Evolutionary conservation across 768 basidiomycete species (phyloP).

Genomic region (Cyclocybe aegerita): DNA sequence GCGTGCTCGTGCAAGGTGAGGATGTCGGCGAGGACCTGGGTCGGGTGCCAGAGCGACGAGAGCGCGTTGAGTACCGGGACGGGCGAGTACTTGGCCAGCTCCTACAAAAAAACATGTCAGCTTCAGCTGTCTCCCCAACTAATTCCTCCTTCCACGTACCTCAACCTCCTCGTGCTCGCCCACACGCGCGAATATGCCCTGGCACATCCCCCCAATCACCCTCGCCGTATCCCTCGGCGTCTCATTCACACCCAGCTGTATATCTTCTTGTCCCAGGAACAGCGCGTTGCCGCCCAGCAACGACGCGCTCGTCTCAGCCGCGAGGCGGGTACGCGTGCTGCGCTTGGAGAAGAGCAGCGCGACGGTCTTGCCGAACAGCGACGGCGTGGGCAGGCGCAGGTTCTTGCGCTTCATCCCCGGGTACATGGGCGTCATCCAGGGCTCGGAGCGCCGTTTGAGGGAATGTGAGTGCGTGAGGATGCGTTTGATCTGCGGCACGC

Average conservation of each 20-base stretch:
- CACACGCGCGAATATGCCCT: conserved; percentile 96
- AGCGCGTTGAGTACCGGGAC: conserved; percentile 97
- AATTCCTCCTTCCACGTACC: conserved; percentile 53
- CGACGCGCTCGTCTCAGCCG: conserved; percentile 79
- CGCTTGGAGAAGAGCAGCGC: conserved; percentile 93
- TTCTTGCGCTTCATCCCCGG: conserved; percentile 28
- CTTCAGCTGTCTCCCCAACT: too few relatives aligned
- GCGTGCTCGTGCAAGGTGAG: conserved; percentile 84
- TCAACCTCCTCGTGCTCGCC: conserved; percentile 92
- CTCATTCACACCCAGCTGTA: conserved; percentile 97
- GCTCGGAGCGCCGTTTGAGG: conserved; percentile 62
- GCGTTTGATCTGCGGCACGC: conserved; percentile 67
- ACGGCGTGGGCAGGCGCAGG: conserved; percentile 67
- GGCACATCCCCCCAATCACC: conserved; percentile 92
- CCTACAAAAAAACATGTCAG: conserved; percentile 58
- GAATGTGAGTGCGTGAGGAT: conserved; percentile 63
- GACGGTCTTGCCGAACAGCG: conserved; percentile 79
- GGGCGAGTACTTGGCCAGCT: conserved; percentile 84
- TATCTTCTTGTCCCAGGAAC: conserved; percentile 88
- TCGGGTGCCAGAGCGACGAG: conserved; percentile 95
- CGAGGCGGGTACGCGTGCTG: conserved; percentile 87
- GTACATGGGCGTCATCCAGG: conserved; percentile 63
- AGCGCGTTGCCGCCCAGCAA: conserved; percentile 87
- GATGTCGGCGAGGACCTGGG: conserved; percentile 91
- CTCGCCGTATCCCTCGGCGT: conserved; percentile 77